Evolutionary conservation across 495 filamentous ascomycete species (phyloP), one percentile per base, ranked within the genome.

Genomic region (Tuber brumale): DNA sequence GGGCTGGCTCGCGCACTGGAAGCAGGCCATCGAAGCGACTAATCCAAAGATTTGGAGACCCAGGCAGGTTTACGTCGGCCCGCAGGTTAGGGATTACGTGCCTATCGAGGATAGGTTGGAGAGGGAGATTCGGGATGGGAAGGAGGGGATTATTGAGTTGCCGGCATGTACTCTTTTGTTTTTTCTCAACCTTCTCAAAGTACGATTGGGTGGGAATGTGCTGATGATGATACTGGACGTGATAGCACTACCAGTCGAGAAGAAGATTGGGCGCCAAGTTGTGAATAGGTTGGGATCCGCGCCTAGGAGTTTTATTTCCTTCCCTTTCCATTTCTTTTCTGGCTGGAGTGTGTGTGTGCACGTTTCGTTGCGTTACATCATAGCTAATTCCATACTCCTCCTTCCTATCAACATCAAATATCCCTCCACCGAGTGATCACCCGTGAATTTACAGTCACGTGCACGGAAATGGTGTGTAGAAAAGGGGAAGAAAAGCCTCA

Each of bases 1-100:
- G 21, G 84, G 84, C 37, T 85, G 84, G 84, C 72, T 85, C 46
- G 84, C 84, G 16, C 84, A 85, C 73, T 85, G 84, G 84, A 83
- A 85, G 72, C 84, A 85, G 74, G 82, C 81, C 31, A 76, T 85
- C 18, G 84, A 84, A 69, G 74, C 77, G 18, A 78, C 76, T 0
- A 80, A 79, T 23, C 83, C 83, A 3, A 85, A 85, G 82, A 85
- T 85, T 74, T 85, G 84, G 84, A 75, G 84, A 6, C 84, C 84
- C 19, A 79, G 84, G 70, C 84, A 85, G 80, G 48, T 85, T 1
- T 85, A 85, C 74, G 73, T 85, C 0, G 84, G 84, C 3, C 84
- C 85, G 70, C 73, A 74, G 37, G 72, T 76, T 72, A 77, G 84
- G 41, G 77, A 81, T 43, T 84, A 84, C 74, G 80, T 85, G 2